A percentile compares a stretch with the other conserved stretches of the same genome.
Conservation (phyloP, 345 rosid genomes). For the Barbarea vulgaris region DNA sequence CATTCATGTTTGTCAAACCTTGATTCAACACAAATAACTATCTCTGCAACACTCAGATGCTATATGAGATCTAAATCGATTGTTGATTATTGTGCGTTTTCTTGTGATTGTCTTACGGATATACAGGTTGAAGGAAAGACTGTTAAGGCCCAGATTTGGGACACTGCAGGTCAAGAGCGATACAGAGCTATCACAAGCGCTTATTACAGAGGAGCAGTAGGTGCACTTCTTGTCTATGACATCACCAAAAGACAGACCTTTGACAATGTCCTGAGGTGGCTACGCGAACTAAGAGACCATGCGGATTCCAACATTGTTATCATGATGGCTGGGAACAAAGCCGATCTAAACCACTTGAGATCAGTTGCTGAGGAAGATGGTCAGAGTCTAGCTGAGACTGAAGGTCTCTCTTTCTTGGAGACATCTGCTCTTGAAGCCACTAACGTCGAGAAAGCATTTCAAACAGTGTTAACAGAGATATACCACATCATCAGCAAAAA, state of each 20-base stretch:
- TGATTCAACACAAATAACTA: too few species aligned
- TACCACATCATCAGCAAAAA: slow-evolving; percentile 73
- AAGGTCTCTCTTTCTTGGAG: slow-evolving; percentile 73
- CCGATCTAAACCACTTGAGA: slow-evolving; percentile 70
- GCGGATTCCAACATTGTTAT: slow-evolving; percentile 81
- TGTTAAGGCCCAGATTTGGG: slow-evolving; percentile 86
- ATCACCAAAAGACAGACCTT: slow-evolving; percentile 81
- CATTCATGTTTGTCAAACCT: too few species aligned
- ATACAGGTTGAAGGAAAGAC: slow-evolving; percentile 77
- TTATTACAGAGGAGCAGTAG: slow-evolving; percentile 81
- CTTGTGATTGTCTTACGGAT: neutral
- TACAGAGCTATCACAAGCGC: slow-evolving; percentile 74
- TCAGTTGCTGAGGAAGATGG: slow-evolving; percentile 67
- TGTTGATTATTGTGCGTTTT: slow-evolving; percentile 30
- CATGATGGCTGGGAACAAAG: slow-evolving; percentile 82
- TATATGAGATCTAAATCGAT: slow-evolving; percentile 25
- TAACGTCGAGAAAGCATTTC: slow-evolving; percentile 72
- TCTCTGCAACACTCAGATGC: too few species aligned
- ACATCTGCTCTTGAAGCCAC: slow-evolving; percentile 75
- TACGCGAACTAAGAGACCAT: slow-evolving; percentile 73
- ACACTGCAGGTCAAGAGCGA: slow-evolving; percentile 81
- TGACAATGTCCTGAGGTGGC: slow-evolving; percentile 68
- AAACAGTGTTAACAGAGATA: slow-evolving; percentile 61
- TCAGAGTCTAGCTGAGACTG: slow-evolving; percentile 57
- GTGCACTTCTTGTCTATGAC: slow-evolving; percentile 79